Evolutionary conservation across 2,329 filamentous ascomycete species (phyloP).

Genomic region (Shiraia sp.): DNA sequence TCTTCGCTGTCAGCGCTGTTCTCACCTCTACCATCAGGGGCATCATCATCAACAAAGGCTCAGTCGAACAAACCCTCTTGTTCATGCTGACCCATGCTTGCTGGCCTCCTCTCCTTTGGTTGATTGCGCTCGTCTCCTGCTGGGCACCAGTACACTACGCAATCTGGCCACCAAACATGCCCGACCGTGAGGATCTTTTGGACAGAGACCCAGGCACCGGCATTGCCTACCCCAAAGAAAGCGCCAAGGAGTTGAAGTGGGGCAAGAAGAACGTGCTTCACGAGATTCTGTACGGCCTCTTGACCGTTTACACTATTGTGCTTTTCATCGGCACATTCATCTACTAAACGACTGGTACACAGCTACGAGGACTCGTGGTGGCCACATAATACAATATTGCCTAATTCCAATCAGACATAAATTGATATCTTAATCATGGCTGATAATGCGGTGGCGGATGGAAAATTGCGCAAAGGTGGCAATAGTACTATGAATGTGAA

Average conservation of each 20-base stretch:
- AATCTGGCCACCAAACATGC: conserved; percentile 9
- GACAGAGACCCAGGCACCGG: conserved; percentile 5
- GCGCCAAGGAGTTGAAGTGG: conserved; percentile 6
- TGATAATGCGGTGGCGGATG: too few relatives aligned
- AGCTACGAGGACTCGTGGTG: too few relatives aligned
- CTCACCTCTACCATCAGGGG: conserved; percentile 4
- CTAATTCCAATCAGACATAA: too few relatives aligned
- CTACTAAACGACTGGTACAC: neutral
- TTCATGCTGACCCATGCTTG: conserved; percentile 12
- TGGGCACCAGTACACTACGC: conserved; percentile 10
- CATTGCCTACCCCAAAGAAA: conserved; percentile 9
- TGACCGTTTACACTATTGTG: conserved; percentile 6
- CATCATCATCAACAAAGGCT: conserved; percentile 10
- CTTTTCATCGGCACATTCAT: conserved; percentile 7
- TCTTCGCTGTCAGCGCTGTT: conserved; percentile 7
- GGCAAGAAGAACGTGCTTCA: conserved; percentile 8
- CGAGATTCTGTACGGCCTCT: conserved; percentile 6
- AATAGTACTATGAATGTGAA: too few relatives aligned
- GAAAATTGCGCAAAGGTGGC: too few relatives aligned
- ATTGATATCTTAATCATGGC: too few relatives aligned
- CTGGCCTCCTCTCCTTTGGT: conserved; percentile 9
- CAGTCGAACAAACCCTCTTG: conserved; percentile 5
- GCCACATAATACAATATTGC: too few relatives aligned
- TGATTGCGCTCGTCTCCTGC: conserved; percentile 5
- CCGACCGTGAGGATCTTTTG: conserved; percentile 8